Conservation (phyloP, 805 yeast species). For the Candida alai region DNA sequence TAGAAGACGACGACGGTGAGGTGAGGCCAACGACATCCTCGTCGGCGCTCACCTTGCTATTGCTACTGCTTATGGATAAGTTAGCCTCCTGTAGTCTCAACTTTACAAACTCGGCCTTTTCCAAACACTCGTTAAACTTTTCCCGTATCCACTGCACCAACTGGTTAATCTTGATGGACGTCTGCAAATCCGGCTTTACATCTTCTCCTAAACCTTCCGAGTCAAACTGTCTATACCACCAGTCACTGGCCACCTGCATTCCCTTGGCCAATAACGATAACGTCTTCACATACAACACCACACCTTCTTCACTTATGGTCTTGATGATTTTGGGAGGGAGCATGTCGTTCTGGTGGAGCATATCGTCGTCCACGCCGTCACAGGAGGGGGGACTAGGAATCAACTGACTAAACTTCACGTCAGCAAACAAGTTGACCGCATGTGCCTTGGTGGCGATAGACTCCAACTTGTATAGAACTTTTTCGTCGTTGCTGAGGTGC, state of each 20-base stretch:
- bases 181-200: slow-evolving; percentile 5
- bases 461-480: slow-evolving; percentile 51
- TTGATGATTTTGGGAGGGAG: slow-evolving; percentile 57
- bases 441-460: slow-evolving; percentile 84
- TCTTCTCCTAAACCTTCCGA: slow-evolving; percentile 12
- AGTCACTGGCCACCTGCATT: slow-evolving; percentile 77
- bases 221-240: slow-evolving; percentile 69
- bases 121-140: slow-evolving; percentile 82
- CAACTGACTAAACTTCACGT: slow-evolving; percentile 82
- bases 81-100: slow-evolving; percentile 52
- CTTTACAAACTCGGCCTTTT: slow-evolving; percentile 78
- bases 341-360: slow-evolving; percentile 35
- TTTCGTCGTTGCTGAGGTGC: slow-evolving; percentile 21
- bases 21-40: too few species aligned
- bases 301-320: slow-evolving; percentile 77
- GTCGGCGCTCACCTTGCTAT: too few species aligned
- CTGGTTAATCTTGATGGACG: slow-evolving; percentile 43
- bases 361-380: slow-evolving; percentile 34
- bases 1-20: not conserved
- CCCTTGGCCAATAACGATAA: slow-evolving; percentile 79
- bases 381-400: slow-evolving; percentile 67
- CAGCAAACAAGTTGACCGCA: slow-evolving; percentile 84
- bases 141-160: slow-evolving; percentile 91
- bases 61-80: slow-evolving; percentile 21
- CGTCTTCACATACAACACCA: slow-evolving; percentile 78